Evolutionary conservation across 495 filamentous ascomycete species (phyloP).

Genomic region (Neurospora sp.): DNA sequence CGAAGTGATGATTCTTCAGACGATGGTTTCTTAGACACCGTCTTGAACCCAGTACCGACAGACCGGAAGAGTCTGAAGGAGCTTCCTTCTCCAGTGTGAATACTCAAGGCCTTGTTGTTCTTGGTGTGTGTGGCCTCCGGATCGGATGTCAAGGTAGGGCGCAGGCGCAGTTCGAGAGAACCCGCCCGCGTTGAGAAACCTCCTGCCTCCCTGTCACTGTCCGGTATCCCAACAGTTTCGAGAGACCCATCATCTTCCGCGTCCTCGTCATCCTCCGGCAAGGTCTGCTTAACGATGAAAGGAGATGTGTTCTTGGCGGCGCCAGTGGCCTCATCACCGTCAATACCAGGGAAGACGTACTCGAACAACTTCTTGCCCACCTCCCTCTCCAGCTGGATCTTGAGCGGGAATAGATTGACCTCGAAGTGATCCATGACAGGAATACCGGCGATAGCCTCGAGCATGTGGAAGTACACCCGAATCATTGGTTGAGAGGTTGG

Average conservation of each 20-base stretch:
- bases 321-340: constrained; percentile 38
- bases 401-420: constrained; percentile 84
- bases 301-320: constrained; percentile 56
- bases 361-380: constrained; percentile 92
- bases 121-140: constrained; percentile 31
- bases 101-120: constrained; percentile 40
- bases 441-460: constrained; percentile 96
- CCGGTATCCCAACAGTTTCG: constrained; percentile 10
- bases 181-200: constrained; percentile 47
- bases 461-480: constrained; percentile 90
- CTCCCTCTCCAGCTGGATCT: constrained; percentile 87
- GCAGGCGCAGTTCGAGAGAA: constrained; percentile 65
- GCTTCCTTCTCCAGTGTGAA: constrained; percentile 36
- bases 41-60: constrained; percentile 25
- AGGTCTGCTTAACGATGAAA: constrained; percentile 71
- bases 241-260: constrained; percentile 29
- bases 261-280: constrained; percentile 55
- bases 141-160: constrained; percentile 63
- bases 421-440: constrained; percentile 97
- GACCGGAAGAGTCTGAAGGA: constrained; percentile 46
- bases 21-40: constrained; percentile 51
- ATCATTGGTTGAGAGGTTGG: constrained; percentile 61
- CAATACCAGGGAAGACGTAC: constrained; percentile 83
- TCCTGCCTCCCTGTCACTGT: constrained; percentile 23
- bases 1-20: constrained; percentile 49